Conservation (phyloP, 1,139 yeast genomes). For the Oligophagozyma castellii region DNA sequence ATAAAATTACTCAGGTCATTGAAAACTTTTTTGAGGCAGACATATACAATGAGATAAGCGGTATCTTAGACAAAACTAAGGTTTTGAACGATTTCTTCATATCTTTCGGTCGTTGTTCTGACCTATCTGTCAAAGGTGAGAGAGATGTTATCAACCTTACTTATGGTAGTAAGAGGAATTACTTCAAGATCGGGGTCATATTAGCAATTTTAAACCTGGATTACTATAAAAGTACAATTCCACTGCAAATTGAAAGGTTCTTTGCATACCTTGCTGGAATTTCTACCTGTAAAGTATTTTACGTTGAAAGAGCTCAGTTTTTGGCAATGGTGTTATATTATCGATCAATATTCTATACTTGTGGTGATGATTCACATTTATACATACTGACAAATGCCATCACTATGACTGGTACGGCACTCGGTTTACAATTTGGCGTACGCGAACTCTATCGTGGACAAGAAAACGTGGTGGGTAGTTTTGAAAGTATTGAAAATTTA, state of each 20-base stretch:
- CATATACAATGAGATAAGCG: conserved; percentile 9
- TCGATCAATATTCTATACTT: conserved; percentile 11
- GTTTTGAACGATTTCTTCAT: conserved; percentile 11
- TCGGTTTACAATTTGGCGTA: conserved; percentile 24
- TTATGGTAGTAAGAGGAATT: conserved; percentile 10
- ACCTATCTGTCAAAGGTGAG: conserved; percentile 4
- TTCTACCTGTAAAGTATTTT: conserved; percentile 12
- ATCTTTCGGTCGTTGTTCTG: conserved; percentile 8
- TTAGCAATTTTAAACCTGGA: conserved; percentile 13
- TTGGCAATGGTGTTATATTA: conserved; percentile 15
- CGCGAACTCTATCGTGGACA: conserved; percentile 12
- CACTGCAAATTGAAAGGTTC: conserved; percentile 9
- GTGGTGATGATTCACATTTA: conserved; percentile 20
- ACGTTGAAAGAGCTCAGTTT: conserved; percentile 19
- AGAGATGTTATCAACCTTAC: conserved; percentile 6
- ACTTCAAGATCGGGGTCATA: conserved; percentile 15
- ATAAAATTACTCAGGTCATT: conserved; percentile 7
- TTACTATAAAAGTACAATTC: conserved; percentile 8
- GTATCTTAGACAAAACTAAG: conserved; percentile 14
- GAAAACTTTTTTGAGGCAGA: conserved; percentile 10
- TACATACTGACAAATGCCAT: conserved; percentile 12
- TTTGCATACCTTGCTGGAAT: conserved; percentile 12
- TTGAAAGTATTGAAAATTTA: conserved; percentile 13
- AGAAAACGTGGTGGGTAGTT: conserved; percentile 11
- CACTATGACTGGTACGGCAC: conserved; percentile 14